phyloP scores from a whole-genome alignment of 352 stramenopile species.

The Pythium biforme region DNA sequence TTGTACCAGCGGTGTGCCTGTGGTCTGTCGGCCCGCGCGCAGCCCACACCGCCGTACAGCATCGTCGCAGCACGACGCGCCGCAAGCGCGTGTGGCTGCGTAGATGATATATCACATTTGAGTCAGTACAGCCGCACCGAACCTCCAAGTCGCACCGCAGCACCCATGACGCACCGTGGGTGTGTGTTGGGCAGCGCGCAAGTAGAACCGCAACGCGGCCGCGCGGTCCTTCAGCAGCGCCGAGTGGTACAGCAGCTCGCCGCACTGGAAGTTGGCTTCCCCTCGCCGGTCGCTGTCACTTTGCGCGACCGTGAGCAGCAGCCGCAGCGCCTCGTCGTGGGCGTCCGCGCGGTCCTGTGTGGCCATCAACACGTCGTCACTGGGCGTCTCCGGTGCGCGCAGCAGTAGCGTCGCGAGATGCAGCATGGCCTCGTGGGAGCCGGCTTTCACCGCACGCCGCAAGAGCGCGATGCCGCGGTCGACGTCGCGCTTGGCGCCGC shows the following conservation, averaged over 20 bases:
- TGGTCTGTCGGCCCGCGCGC: slow-evolving; percentile 39
- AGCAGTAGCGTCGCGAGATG: slow-evolving; percentile 53
- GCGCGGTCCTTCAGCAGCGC: slow-evolving; percentile 43
- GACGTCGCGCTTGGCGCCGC: slow-evolving; percentile 52
- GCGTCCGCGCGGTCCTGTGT: slow-evolving; percentile 52
- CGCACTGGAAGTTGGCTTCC: slow-evolving; percentile 43
- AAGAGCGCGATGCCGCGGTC: slow-evolving; percentile 57
- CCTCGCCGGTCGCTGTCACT: slow-evolving; percentile 15
- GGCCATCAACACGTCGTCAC: slow-evolving; percentile 21
- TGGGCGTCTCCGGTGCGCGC: not conserved
- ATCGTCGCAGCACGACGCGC: slow-evolving; percentile 61
- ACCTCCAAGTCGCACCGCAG: no score
- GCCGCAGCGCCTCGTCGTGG: slow-evolving; percentile 59
- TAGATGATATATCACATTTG: slow-evolving; percentile 4
- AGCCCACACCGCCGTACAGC: slow-evolving; percentile 58
- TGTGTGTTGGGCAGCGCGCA: slow-evolving; percentile 43
- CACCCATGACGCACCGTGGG: slow-evolving; percentile 7
- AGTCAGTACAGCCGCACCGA: no score
- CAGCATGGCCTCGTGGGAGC: slow-evolving; percentile 52
- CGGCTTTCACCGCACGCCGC: slow-evolving; percentile 41
- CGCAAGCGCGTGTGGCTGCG: slow-evolving; percentile 37
- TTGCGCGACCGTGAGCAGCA: slow-evolving; percentile 54
- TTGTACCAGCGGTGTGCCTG: slow-evolving; percentile 55
- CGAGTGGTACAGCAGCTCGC: slow-evolving; percentile 57
- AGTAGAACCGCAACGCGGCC: slow-evolving; percentile 58